Evolutionary conservation across 768 basidiomycete genomes (phyloP).

Genomic region (Serendipita vermifera): DNA sequence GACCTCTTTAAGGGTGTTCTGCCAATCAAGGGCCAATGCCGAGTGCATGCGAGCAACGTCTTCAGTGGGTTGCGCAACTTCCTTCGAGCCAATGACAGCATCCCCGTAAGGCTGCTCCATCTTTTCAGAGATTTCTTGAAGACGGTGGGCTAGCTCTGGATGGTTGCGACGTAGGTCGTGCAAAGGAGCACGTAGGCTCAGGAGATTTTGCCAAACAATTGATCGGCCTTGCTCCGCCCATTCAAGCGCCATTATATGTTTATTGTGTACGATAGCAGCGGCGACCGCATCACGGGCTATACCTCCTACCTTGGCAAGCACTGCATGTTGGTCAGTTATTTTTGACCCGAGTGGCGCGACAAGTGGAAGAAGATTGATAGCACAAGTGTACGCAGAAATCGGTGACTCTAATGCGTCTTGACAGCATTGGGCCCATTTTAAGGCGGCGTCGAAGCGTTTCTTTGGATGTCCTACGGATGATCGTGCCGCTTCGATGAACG

Average conservation of each 20-base stretch:
- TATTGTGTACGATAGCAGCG: background rate
- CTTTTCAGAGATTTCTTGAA: background rate
- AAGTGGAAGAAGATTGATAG: background rate
- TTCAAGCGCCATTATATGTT: slow-evolving; percentile 17
- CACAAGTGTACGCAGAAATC: too few relatives aligned
- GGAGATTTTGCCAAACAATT: slow-evolving; percentile 21
- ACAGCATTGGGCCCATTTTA: too few relatives aligned
- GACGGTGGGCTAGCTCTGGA: slow-evolving; percentile 9
- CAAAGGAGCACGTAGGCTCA: slow-evolving; percentile 19
- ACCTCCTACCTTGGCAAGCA: background rate
- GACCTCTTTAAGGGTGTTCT: background rate
- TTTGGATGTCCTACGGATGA: too few relatives aligned
- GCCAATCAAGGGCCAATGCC: background rate
- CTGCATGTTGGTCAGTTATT: background rate
- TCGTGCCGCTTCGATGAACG: too few relatives aligned
- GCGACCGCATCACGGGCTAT: background rate
- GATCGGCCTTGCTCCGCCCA: slow-evolving; percentile 23
- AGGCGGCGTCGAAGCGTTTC: too few relatives aligned
- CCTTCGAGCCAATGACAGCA: background rate
- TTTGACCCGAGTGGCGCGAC: background rate
- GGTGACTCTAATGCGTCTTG: too few relatives aligned
- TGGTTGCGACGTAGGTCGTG: slow-evolving; percentile 16
- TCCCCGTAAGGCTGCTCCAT: background rate
- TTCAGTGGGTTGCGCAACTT: background rate
- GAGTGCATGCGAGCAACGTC: background rate